These are phyloP conservation scores for Raffaelea deltoideospora DNA, from an alignment of 2,329 filamentous ascomycete species.

Conservation along the genomic window DNA sequence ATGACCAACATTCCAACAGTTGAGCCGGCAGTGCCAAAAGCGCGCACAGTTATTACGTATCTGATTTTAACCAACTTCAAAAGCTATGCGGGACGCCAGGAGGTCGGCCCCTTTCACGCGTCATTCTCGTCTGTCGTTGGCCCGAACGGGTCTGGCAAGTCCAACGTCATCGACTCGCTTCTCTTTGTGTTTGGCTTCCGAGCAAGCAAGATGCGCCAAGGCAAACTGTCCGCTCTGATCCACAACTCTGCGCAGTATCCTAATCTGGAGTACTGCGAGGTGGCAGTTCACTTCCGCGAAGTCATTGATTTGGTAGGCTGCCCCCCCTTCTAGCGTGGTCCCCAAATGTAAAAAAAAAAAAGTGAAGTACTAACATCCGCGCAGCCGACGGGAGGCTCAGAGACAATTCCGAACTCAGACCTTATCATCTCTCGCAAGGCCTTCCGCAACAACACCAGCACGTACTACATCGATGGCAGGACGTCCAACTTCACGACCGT, in stretches of 20 bases:
- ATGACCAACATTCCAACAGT: slow-evolving; percentile 45
- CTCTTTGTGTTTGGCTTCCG: slow-evolving; percentile 99
- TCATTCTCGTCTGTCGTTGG: slow-evolving; percentile 98
- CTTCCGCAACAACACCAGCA: slow-evolving; percentile 96
- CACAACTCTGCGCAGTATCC: slow-evolving; percentile 87
- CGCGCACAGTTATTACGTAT: slow-evolving; percentile 84
- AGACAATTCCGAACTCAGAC: slow-evolving; percentile 69
- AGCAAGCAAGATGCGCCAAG: slow-evolving; percentile 97
- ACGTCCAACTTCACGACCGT: slow-evolving; percentile 87
- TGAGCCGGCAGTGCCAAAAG: slow-evolving; percentile 62
- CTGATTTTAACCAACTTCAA: slow-evolving; percentile 95
- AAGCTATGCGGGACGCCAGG: slow-evolving; percentile 88
- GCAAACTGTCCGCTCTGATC: slow-evolving; percentile 93
- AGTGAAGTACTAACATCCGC: slow-evolving; percentile 16
- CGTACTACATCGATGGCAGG: slow-evolving; percentile 89
- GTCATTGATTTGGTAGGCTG: slow-evolving; percentile 62
- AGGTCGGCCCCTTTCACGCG: slow-evolving; percentile 90
- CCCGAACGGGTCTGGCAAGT: slow-evolving; percentile 95
- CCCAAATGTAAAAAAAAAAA: background rate
- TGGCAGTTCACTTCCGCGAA: slow-evolving; percentile 92
- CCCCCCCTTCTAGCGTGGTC: too few relatives aligned
- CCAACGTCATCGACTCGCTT: slow-evolving; percentile 95
- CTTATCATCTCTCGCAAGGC: slow-evolving; percentile 81
- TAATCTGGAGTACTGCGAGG: slow-evolving; percentile 80
- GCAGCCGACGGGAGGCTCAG: slow-evolving; percentile 54